These are phyloP conservation scores for Cryptosporidium viatorum DNA, from an alignment of 169 alveolate genomes.

Conservation along the genomic window DNA sequence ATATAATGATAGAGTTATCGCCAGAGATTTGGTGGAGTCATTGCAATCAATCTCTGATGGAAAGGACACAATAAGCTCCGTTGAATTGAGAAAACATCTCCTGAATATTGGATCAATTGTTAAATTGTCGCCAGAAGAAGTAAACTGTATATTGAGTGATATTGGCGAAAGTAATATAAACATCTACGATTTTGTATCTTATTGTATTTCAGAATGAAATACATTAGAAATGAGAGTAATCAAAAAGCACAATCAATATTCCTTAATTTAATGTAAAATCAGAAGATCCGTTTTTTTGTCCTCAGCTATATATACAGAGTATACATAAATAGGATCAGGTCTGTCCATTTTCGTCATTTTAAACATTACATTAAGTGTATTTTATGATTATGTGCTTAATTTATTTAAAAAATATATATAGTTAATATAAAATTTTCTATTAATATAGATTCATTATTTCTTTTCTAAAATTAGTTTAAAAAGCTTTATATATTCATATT, in stretches of 20 bases:
- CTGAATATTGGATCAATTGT: slow-evolving; percentile 30
- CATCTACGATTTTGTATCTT: slow-evolving; percentile 62
- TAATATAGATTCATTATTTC: not conserved
- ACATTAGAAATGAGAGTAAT: not conserved
- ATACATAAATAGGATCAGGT: slow-evolving; percentile 71
- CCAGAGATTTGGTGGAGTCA: slow-evolving; percentile 32
- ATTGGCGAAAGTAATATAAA: slow-evolving; percentile 50
- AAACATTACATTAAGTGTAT: not conserved
- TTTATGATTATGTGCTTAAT: not conserved
- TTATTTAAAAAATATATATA: not conserved
- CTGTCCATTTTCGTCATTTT: slow-evolving; percentile 60
- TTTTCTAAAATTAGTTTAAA: too few relatives aligned
- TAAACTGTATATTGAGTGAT: slow-evolving; percentile 55
- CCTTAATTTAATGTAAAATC: slow-evolving; percentile 26
- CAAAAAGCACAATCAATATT: not conserved
- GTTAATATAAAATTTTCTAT: not conserved
- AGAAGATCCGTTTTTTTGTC: slow-evolving; percentile 70
- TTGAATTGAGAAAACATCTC: slow-evolving; percentile 15
- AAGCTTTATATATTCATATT: not conserved
- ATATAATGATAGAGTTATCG: slow-evolving; percentile 49
- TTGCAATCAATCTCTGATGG: slow-evolving; percentile 45
- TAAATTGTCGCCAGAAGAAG: slow-evolving; percentile 53
- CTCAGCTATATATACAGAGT: slow-evolving; percentile 21
- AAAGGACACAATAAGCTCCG: slow-evolving; percentile 32
- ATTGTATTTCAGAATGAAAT: slow-evolving; percentile 50